Percentiles rank a stretch among this genome's conserved stretches.
Evolutionary conservation across 345 rosid species (phyloP).

Genomic region (Psidium friedrichsthalianum): DNA sequence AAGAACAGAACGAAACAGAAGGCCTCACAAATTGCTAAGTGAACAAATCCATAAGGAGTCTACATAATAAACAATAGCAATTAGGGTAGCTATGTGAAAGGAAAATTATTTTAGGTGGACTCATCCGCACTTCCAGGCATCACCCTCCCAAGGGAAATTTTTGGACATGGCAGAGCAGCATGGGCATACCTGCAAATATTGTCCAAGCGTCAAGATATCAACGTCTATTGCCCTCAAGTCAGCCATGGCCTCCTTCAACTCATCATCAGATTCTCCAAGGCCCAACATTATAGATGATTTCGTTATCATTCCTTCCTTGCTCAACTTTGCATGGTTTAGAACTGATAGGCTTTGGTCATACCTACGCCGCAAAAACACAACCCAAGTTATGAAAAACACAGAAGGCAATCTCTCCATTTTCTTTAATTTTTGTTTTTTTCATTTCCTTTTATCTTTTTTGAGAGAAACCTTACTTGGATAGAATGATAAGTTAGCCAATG

Average conservation of each 20-base stretch:
- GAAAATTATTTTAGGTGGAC: not conserved
- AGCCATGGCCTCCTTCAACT: slow-evolving; percentile 75
- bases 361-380: slow-evolving; percentile 23
- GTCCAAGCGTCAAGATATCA: slow-evolving; percentile 92
- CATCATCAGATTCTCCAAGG: slow-evolving; percentile 90
- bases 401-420: not conserved
- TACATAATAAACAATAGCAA: not conserved
- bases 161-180: not conserved
- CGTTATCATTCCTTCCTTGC: slow-evolving; percentile 80
- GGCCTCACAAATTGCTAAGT: not conserved
- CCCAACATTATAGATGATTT: slow-evolving; percentile 98
- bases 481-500: not conserved
- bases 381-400: not conserved
- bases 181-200: slow-evolving; percentile 81
- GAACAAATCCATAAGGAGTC: not conserved
- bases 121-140: not conserved
- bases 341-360: slow-evolving; percentile 94
- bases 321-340: slow-evolving; percentile 73
- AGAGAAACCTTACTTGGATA: not conserved
- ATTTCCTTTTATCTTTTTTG: not conserved
- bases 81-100: not conserved
- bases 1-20: not conserved
- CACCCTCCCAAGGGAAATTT: not conserved
- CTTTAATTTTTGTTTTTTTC: not conserved
- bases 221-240: slow-evolving; percentile 88